phyloP scores from a whole-genome alignment of 495 filamentous ascomycete genomes.

The Xanthoparmelia taractica region DNA sequence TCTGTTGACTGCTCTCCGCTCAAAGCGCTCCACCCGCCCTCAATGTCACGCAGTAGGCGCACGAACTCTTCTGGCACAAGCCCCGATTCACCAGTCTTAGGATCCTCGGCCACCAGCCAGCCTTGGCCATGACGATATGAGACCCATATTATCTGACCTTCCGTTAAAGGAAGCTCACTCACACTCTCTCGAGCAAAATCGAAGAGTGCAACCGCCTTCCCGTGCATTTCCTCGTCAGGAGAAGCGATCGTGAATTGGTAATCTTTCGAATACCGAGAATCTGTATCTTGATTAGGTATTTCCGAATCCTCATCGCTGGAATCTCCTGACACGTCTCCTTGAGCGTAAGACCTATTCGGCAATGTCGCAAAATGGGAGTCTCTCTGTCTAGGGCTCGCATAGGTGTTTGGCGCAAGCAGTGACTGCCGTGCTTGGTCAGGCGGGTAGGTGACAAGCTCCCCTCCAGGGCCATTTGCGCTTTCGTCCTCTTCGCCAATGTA shows the following conservation, averaged over 20 bases:
- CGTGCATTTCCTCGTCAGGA: constrained; percentile 95
- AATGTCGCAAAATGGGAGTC: constrained; percentile 45
- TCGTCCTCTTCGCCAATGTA: constrained; percentile 63
- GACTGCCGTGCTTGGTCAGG: constrained; percentile 54
- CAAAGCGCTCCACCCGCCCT: constrained; percentile 52
- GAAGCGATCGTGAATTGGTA: constrained; percentile 94
- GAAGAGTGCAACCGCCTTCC: constrained; percentile 90
- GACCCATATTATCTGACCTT: constrained; percentile 95
- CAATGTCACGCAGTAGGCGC: constrained; percentile 82
- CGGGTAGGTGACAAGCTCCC: constrained; percentile 75
- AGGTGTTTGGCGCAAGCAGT: constrained; percentile 33
- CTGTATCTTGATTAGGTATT: constrained; percentile 46
- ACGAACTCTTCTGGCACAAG: constrained; percentile 97
- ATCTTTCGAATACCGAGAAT: constrained; percentile 72
- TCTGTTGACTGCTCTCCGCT: constrained; percentile 29
- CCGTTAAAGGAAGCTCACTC: constrained; percentile 85
- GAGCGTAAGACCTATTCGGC: constrained; percentile 49
- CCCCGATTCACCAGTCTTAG: constrained; percentile 80
- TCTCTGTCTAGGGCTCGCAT: constrained; percentile 32
- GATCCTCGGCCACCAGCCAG: constrained; percentile 95
- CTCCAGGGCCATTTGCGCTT: constrained; percentile 62
- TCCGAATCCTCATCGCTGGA: constrained; percentile 52
- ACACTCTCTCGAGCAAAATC: constrained; percentile 93
- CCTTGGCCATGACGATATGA: constrained; percentile 93
- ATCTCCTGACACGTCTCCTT: constrained; percentile 45